Percentiles rank a stretch among this genome's conserved stretches.
phyloP scores from a whole-genome alignment of 2,329 filamentous ascomycete genomes.

The Cordyceps pruinosa region DNA sequence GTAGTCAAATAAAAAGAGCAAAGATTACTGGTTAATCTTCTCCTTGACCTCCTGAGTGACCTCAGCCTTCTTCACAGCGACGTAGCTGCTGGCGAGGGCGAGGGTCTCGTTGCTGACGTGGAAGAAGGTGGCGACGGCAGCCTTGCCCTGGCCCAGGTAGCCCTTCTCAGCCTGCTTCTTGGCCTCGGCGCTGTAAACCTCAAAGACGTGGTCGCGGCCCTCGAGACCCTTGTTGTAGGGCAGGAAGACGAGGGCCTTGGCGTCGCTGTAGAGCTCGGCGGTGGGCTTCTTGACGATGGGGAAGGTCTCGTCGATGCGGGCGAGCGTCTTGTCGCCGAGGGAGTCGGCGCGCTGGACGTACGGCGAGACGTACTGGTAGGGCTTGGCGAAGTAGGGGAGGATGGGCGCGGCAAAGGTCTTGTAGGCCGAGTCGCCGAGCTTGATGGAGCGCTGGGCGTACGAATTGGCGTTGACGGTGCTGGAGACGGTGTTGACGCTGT shows the following conservation, averaged over 20 bases:
- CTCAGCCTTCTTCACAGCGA: constrained; percentile 57
- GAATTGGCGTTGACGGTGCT: constrained; percentile 73
- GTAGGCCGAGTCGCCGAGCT: constrained; percentile 69
- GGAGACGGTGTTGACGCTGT: constrained; percentile 72
- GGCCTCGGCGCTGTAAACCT: constrained; percentile 50
- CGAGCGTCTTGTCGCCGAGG: constrained; percentile 65
- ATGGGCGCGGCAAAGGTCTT: constrained; percentile 69
- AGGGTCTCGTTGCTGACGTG: constrained; percentile 61
- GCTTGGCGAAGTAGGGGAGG: constrained; percentile 62
- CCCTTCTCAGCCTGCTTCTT: constrained; percentile 60
- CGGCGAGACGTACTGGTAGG: constrained; percentile 75
- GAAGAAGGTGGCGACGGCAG: constrained; percentile 59
- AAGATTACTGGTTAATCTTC: constrained; percentile 37
- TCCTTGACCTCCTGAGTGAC: constrained; percentile 49
- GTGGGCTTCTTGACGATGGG: constrained; percentile 72
- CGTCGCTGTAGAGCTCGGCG: constrained; percentile 58
- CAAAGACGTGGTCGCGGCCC: constrained; percentile 54
- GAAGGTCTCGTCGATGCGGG: constrained; percentile 61
- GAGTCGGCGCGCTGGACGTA: constrained; percentile 78
- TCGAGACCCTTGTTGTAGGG: constrained; percentile 57
- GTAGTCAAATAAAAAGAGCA: not conserved
- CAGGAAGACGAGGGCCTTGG: constrained; percentile 53
- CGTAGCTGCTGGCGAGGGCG: constrained; percentile 50
- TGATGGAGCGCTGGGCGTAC: constrained; percentile 75
- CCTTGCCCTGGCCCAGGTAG: constrained; percentile 62